Base-by-base conservation (phyloP, 148 eudicot species). In the Rhododendron williamsianum region DNA sequence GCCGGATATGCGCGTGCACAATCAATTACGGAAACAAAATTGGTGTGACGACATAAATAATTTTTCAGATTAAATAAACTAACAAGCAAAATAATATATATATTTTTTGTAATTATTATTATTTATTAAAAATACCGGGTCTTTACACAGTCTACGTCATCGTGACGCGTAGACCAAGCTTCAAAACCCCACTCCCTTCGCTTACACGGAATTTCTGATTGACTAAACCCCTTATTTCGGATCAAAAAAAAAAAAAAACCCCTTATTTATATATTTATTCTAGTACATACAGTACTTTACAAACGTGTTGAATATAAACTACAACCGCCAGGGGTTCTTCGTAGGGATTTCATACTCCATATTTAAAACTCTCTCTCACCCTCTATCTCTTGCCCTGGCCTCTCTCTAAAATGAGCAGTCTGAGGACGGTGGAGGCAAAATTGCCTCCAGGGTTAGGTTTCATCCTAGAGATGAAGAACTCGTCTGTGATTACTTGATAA, bases 361-460 rank as follows among this genome's bases (percentile, higher is more conserved):
- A 18, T 35, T 19, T 74, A 46, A 35, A 74, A 74, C 46, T 36
- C 78, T 74, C 78, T 36, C 78, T 74, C 46, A 36, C 78, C 36
- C 25, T 36, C 46, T 36, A 18, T 35, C 19, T 60, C 81, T 81
- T 9, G 33, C 81, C 63, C n/a, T n/a, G n/a, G n/a, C n/a, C 60
- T 58, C 81, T 58, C 82, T 81, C 82, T 11, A 69, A 25, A 51
- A 93, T 92, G 93, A 96, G 92, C 80, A 91, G 90, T 85, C 87
- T 96, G 85, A 92, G 96, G 89, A 89, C 83, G 87, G 98, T 96
- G 87, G 98, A 94, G 88, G 94, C 92, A 1, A 93, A 88, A 85
- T 88, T 96, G 82, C 98, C 98, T 54, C 93, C 98, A 67, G 98
- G 98, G 69, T 96, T 96, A 90, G 98, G 87, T 96, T 96, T 84